Conservation (phyloP, 2,329 filamentous ascomycete genomes). For the Aspergillus oerlinghausenensis region DNA sequence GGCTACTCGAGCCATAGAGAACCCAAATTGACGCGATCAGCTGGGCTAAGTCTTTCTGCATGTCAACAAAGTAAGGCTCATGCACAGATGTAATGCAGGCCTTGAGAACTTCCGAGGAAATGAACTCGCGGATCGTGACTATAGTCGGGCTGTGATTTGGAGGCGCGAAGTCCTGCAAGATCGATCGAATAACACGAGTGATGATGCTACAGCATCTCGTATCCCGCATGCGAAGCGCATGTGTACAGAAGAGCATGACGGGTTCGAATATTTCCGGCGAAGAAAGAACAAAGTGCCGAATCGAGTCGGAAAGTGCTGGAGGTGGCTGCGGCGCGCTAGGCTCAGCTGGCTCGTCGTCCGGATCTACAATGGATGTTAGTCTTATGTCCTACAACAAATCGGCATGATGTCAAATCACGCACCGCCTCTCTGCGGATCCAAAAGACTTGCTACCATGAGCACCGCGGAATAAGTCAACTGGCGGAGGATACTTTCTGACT, state of each 20-base stretch:
- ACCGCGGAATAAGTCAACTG: conserved; percentile 91
- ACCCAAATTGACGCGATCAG: conserved; percentile 82
- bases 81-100: conserved; percentile 86
- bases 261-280: conserved; percentile 77
- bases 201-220: conserved; percentile 82
- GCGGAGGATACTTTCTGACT: conserved; percentile 88
- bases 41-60: conserved; percentile 85
- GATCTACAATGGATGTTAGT: conserved; percentile 24
- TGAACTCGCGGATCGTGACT: conserved; percentile 76
- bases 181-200: conserved; percentile 76
- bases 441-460: conserved; percentile 81
- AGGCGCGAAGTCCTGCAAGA: conserved; percentile 71
- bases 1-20: conserved; percentile 65
- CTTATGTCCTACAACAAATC: background rate
- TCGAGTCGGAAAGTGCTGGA: conserved; percentile 50
- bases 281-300: conserved; percentile 78
- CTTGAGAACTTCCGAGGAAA: conserved; percentile 81
- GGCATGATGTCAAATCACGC: conserved; percentile 32
- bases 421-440: conserved; percentile 68
- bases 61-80: conserved; percentile 93
- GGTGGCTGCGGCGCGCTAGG: conserved; percentile 29
- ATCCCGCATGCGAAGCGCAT: conserved; percentile 85
- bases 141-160: conserved; percentile 48
- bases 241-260: conserved; percentile 84
- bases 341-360: conserved; percentile 31